Evolutionary conservation across 2,329 filamentous ascomycete genomes (phyloP), one percentile per base, ranked within the genome.

Genomic region (Curvularia eragrostidis): DNA sequence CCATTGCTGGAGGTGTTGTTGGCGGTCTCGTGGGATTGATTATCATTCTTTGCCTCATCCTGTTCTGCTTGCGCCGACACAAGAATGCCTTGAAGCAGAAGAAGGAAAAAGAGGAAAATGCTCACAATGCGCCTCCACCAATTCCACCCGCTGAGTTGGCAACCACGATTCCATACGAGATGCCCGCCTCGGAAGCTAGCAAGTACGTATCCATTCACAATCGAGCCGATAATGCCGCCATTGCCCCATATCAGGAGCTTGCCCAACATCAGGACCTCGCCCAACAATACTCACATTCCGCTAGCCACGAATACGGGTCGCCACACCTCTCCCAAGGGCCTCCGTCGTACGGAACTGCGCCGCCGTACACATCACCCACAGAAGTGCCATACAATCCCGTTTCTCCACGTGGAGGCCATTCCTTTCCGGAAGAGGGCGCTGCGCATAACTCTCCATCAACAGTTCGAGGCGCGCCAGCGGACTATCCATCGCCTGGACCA

Each of bases 1-100:
- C 75, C 8, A 80, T 80, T 32, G 75, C 73, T 30, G 79, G 79
- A 36, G 77, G 77, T 23, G 73, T 74, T 9, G 68, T 79, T 6
- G 78, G 79, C 47, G 77, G 78, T 5, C 63, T 77, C 2, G 69
- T 67, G 1, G 72, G 48, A 9, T 58, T 79, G 8, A 68, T 75
- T 28, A 42, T 66, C 7, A 67, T 77, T 21, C 61, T 77, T 28
- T 64, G 53, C n/a, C 56, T 78, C 1, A 65, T 76, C 23, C 59
- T 76, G 13, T 72, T 73, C 58, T 78, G 77, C 52, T 62, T 78
- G 1, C 72, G 72, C 49, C 74, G 73, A 32, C 71, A 72, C 19
- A 77, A 75, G 63, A 76, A 75, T 51, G 63, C 63, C 15, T 39
- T 52, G 15, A 74, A 71, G 41, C 61, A 68, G 18, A 58, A 58